Evolutionary conservation across 148 eudicot species (phyloP), one percentile per base, ranked within the genome.

Genomic region (Arbutus unedo): DNA sequence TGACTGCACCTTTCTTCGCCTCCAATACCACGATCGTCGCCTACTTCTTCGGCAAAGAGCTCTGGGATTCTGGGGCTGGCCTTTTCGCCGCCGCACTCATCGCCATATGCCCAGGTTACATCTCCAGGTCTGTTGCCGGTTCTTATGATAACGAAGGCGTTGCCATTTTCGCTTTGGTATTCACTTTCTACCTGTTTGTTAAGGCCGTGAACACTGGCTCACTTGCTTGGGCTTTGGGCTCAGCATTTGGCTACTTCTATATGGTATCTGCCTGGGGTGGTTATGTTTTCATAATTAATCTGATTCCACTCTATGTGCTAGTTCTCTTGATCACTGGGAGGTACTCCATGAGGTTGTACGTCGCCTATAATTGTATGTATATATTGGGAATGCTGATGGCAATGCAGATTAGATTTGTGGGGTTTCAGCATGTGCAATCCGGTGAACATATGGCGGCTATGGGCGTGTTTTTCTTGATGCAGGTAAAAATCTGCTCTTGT

Each of bases 261-360:
- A 96, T 96, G 99, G 99, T 96, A 85, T 96, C 99, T 19, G 98
- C 99, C 14, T 96, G 99, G 99, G 99, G 99, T 84, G 99, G 99
- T 25, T 96, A 96, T 90, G 98, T 96, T 31, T 96, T 96, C 88
- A 96, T 96, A 51, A 96, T 96, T 84, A 96, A 96, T 86, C 84
- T 96, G 88, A 84, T 96, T 25, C 99, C 99, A 5, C 89, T 94
- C 77, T 94, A 94, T 91, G 99, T 94, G 82, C 21, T 96, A 86
- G 99, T 96, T 56, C 90, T 96, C 73, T 82, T 96, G 92, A 76
- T 96, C 49, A 93, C 93, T 54, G 99, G 99, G 66, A 91, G 98
- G 84, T 96, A 96, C 79, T 94, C 99, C 23, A 94, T 94, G 99
- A 91, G 98, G 83, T 84, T 96, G 44, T 96, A 96, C 76, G 87